A percentile compares a stretch with the other conserved stretches of the same genome.
Evolutionary conservation across 2,329 filamentous ascomycete genomes (phyloP).

Genomic region (Emergomyces orientalis): DNA sequence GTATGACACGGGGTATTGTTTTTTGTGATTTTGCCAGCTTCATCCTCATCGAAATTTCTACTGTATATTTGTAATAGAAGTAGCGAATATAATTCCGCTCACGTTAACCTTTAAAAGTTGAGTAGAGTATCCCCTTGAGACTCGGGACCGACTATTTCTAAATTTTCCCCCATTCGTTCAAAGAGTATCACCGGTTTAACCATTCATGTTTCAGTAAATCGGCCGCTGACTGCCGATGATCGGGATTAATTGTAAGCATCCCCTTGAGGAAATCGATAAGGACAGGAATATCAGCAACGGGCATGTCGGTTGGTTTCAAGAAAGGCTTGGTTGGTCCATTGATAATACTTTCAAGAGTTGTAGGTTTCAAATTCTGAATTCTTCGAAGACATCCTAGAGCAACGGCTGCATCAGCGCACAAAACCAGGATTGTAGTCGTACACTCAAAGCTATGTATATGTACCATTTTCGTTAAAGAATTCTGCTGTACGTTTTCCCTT

Average conservation of each 20-base stretch:
- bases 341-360: slow-evolving; percentile 19
- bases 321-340: slow-evolving; percentile 20
- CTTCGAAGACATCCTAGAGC: slow-evolving; percentile 19
- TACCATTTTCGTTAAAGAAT: slow-evolving; percentile 20
- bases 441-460: not conserved
- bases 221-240: slow-evolving; percentile 18
- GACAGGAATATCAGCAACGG: slow-evolving; percentile 19
- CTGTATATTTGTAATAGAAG: not conserved
- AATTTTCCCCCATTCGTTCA: not conserved
- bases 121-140: not conserved
- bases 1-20: not conserved
- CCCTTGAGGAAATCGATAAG: slow-evolving; percentile 22
- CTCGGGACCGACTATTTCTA: not conserved
- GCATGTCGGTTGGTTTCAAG: slow-evolving; percentile 20
- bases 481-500: slow-evolving; percentile 15
- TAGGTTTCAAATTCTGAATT: slow-evolving; percentile 20
- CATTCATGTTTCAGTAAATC: slow-evolving; percentile 22
- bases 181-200: slow-evolving; percentile 8
- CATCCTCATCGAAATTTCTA: not conserved
- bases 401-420: not conserved
- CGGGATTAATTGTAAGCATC: slow-evolving; percentile 22
- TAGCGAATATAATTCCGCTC: not conserved
- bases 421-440: not conserved
- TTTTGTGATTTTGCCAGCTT: not conserved
- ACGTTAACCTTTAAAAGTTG: not conserved